phyloP scores from a whole-genome alignment of 2,329 filamentous ascomycete genomes.

The Leptographium wingfieldii region DNA sequence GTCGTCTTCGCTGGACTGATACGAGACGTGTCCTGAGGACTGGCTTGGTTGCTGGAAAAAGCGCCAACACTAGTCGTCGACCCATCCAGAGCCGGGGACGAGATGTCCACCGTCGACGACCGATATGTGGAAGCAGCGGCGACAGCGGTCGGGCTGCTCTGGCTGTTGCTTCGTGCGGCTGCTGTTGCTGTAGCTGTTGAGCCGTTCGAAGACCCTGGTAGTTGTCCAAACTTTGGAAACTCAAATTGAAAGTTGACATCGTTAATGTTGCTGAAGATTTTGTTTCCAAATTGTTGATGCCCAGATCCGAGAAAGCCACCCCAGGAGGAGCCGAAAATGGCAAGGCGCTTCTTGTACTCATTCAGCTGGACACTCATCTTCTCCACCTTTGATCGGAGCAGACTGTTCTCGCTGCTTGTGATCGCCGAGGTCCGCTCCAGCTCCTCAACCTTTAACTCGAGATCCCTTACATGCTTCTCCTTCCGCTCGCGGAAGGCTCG shows the following conservation, averaged over 20 bases:
- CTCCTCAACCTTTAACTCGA: slow-evolving; percentile 66
- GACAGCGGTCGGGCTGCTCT: not conserved
- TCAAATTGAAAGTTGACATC: slow-evolving; percentile 88
- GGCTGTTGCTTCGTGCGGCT: slow-evolving; percentile 10
- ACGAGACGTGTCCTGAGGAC: slow-evolving; percentile 22
- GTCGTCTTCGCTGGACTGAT: slow-evolving; percentile 22
- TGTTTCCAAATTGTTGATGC: slow-evolving; percentile 33
- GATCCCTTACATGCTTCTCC: slow-evolving; percentile 77
- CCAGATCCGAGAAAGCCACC: slow-evolving; percentile 9
- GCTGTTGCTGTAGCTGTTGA: slow-evolving; percentile 11
- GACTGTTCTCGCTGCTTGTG: slow-evolving; percentile 72
- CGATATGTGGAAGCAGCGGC: not conserved
- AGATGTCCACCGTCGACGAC: not conserved
- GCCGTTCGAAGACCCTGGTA: slow-evolving; percentile 31
- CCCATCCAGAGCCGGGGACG: slow-evolving; percentile 6
- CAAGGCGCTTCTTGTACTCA: slow-evolving; percentile 78
- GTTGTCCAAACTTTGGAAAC: slow-evolving; percentile 82
- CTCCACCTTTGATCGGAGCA: slow-evolving; percentile 78
- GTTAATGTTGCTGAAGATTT: slow-evolving; percentile 45
- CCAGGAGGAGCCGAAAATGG: slow-evolving; percentile 26
- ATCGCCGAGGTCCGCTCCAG: slow-evolving; percentile 73
- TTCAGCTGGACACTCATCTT: slow-evolving; percentile 72
- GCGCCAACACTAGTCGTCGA: not conserved
- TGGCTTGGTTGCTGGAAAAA: slow-evolving; percentile 19
- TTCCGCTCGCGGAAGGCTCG: slow-evolving; percentile 90